phyloP scores from a whole-genome alignment of 2,329 filamentous ascomycete genomes.

The Scedosporium boydii region DNA sequence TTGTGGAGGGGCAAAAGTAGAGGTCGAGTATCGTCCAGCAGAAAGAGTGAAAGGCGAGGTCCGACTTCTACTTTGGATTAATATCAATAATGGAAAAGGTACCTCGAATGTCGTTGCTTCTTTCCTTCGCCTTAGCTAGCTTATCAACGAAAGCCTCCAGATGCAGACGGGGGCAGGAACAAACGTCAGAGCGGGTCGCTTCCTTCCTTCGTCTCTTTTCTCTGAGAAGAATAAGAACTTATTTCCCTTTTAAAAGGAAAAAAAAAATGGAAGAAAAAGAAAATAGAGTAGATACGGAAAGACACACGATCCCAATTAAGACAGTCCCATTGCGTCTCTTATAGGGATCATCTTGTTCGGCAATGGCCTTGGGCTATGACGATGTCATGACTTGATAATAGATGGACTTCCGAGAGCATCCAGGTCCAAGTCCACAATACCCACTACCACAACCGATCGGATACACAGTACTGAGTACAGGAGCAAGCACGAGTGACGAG shows the following conservation, averaged over 20 bases:
- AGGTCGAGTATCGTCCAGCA: background rate
- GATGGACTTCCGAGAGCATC: background rate
- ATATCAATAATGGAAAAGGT: background rate
- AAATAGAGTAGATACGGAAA: background rate
- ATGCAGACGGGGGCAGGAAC: background rate
- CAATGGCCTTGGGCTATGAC: background rate
- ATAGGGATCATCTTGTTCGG: background rate
- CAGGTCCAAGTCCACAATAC: background rate
- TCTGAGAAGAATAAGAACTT: no score
- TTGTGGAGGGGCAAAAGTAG: background rate
- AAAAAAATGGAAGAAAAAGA: background rate
- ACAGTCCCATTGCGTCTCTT: background rate
- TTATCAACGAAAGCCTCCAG: background rate
- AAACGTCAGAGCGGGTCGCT: no score
- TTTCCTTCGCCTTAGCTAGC: background rate
- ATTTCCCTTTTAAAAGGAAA: background rate
- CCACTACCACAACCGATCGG: background rate
- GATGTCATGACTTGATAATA: background rate
- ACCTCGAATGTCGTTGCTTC: background rate
- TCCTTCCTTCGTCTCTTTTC: no score
- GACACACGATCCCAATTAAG: background rate
- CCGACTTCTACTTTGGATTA: background rate
- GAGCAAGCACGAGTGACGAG: background rate
- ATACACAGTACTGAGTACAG: background rate
- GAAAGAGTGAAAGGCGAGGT: background rate